A percentile compares a stretch with the other conserved stretches of the same genome.
These are phyloP conservation scores for Diaporthe citri DNA, from an alignment of 2,329 filamentous ascomycete species.

Conservation along the genomic window DNA sequence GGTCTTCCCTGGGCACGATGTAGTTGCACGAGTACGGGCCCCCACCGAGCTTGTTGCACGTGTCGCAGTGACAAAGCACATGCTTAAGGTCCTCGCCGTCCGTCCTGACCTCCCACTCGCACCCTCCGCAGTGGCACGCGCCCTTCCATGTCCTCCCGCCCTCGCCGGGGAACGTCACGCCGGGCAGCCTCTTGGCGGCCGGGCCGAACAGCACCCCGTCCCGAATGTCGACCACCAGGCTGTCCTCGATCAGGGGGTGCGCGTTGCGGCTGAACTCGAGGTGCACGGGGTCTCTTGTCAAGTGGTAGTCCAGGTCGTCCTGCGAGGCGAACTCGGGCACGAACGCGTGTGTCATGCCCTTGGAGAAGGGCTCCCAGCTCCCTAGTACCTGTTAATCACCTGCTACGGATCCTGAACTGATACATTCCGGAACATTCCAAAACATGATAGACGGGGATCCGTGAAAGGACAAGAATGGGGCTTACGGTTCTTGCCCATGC, in stretches of 20 bases:
- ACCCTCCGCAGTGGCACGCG: conserved; percentile 16
- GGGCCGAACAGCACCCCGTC: conserved; percentile 19
- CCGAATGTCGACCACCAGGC: conserved; percentile 1
- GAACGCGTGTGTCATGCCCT: conserved; percentile 18
- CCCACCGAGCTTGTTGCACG: conserved; percentile 8
- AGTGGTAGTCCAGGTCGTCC: conserved; percentile 20
- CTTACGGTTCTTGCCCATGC: conserved; percentile 15
- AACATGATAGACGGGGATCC: too few relatives aligned
- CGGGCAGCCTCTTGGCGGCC: neutral
- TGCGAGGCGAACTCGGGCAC: conserved; percentile 14
- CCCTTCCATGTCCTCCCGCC: conserved; percentile 19
- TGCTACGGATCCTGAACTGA: too few relatives aligned
- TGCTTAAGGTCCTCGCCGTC: conserved; percentile 20
- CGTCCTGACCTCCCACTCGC: conserved; percentile 18
- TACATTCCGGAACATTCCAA: too few relatives aligned
- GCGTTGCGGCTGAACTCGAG: conserved; percentile 19
- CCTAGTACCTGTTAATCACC: too few relatives aligned
- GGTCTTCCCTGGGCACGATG: conserved; percentile 9
- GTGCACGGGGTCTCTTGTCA: conserved; percentile 11
- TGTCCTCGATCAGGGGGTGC: conserved; percentile 23
- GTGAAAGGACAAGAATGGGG: too few relatives aligned
- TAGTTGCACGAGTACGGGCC: conserved; percentile 23
- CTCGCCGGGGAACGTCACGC: conserved; percentile 13
- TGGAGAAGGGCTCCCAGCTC: conserved; percentile 14
- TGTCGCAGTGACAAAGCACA: conserved; percentile 4